Conservation (phyloP, 2,329 filamentous ascomycete species). For the Niveomyces coronatus region DNA sequence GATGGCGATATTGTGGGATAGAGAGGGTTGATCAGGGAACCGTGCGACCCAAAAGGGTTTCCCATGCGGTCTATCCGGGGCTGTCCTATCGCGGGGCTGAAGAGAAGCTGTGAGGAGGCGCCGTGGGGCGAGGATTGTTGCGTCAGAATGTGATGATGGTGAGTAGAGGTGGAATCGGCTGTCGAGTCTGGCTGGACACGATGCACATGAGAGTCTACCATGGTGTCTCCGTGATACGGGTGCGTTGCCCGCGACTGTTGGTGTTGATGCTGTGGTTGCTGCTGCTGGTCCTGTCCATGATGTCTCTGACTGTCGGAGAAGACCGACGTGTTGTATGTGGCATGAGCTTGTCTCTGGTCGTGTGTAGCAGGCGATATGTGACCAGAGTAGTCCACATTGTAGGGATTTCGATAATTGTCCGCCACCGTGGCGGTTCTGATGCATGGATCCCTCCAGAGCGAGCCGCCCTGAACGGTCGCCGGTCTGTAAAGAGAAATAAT, state of each 20-base stretch:
- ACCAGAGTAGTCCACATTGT: constrained; percentile 65
- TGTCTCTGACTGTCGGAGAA: constrained; percentile 24
- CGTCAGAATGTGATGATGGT: constrained; percentile 5
- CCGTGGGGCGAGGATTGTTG: constrained; percentile 10
- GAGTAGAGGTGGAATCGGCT: background rate
- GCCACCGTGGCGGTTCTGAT: constrained; percentile 62
- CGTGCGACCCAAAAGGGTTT: constrained; percentile 40
- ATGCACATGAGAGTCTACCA: constrained; percentile 5
- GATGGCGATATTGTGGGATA: constrained; percentile 40
- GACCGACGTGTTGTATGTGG: constrained; percentile 47
- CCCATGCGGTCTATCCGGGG: constrained; percentile 44
- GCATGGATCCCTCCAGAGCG: constrained; percentile 70
- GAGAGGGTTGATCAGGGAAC: constrained; percentile 39
- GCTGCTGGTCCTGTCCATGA: constrained; percentile 18
- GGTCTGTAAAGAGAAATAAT: constrained; percentile 52
- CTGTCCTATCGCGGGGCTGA: constrained; percentile 35
- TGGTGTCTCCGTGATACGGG: constrained; percentile 7
- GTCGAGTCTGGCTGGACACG: constrained; percentile 7
- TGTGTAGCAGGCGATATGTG: constrained; percentile 56
- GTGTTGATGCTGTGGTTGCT: constrained; percentile 15
- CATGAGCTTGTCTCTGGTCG: constrained; percentile 53
- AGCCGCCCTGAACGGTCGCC: constrained; percentile 63
- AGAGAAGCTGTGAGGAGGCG: constrained; percentile 7
- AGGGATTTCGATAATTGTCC: constrained; percentile 64
- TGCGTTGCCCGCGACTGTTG: background rate